Evolutionary conservation across 352 stramenopile species (phyloP), one percentile per base, ranked within the genome.

Genomic region (Globisporangium parvum): DNA sequence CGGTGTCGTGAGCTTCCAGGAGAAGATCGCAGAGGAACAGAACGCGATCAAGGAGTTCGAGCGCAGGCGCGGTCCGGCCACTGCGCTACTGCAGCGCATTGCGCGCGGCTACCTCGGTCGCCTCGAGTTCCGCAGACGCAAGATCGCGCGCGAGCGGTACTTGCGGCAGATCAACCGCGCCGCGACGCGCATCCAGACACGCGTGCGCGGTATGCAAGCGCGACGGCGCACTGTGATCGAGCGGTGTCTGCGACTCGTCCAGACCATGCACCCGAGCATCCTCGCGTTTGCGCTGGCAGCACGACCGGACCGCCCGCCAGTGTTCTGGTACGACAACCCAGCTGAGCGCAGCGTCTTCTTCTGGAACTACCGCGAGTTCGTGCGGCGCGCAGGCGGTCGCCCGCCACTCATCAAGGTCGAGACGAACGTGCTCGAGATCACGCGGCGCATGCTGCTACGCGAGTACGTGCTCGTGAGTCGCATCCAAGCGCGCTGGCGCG

Each of bases 271-370:
- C 26, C 57, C 66, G 0, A 73, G 62, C n/a, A 75, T 91, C 23
- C 53, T 88, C 15, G 56, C 48, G 24, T 73, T 65, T 42, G 79
- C 78, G 0, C 45, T 86, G 15, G 52, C 53, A 10, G 54, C 58
- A 24, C 53, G 60, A 10, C 63, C 71, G 0, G 70, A 85, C 50
- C 63, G 65, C 17, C 54, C 64, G 17, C 69, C 73, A 2, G 75
- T 93, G n/a, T 91, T 91, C 53, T 93, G 83, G 80, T 91, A 93
- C 65, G 63, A 85, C 8, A 86, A 76, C 52, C 55, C 66, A 1
- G 70, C 66, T 2, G 81, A 93, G 55, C 60, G 86, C 9, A 59
- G 57, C 44, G 70, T 89, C 10, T 73, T 91, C 35, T 82, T 74
- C 49, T 87, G 73, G 75, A 80, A 91, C 56, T 91, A 93, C 59